Percentiles rank a stretch among this genome's conserved stretches.
Conservation (phyloP, 208 protist genomes). For the Ichthyophonus hoferi region DNA sequence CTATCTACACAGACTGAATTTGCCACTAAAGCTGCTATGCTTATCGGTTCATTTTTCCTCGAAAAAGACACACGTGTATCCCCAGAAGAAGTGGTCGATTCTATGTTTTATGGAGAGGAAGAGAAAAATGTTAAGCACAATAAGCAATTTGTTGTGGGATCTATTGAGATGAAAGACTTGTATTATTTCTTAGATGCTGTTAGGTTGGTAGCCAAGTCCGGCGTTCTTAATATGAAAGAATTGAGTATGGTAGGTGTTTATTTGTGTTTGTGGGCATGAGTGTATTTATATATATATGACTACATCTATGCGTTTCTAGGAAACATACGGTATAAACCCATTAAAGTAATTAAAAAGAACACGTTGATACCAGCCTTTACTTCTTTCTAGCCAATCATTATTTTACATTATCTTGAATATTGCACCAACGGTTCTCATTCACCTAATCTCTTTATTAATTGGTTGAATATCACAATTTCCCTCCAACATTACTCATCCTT, state of each 20-base stretch:
- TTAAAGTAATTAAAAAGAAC: no score
- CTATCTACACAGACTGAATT: neutral
- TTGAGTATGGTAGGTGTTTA: neutral
- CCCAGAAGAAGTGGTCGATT: neutral
- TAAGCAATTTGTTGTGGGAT: neutral
- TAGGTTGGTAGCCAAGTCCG: neutral
- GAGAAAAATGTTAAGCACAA: neutral
- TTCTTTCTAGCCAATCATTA: neutral
- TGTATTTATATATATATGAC: neutral
- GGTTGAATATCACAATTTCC: no score
- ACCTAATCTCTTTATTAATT: no score
- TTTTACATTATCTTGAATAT: neutral
- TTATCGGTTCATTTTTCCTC: neutral
- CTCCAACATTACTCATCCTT: no score
- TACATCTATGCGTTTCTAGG: neutral
- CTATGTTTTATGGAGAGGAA: neutral
- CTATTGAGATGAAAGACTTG: slow-evolving; percentile 23
- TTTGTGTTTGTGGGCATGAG: no score
- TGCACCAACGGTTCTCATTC: neutral
- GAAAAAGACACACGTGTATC: neutral
- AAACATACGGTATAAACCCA: neutral
- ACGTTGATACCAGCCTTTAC: no score
- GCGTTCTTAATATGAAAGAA: neutral
- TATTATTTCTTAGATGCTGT: slow-evolving; percentile 13
- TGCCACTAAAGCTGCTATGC: neutral